Percentiles rank a stretch among this genome's conserved stretches.
These are phyloP conservation scores for Tetrahymena thermophila DNA, from an alignment of 73 alveolate genomes.

Conservation along the genomic window DNA sequence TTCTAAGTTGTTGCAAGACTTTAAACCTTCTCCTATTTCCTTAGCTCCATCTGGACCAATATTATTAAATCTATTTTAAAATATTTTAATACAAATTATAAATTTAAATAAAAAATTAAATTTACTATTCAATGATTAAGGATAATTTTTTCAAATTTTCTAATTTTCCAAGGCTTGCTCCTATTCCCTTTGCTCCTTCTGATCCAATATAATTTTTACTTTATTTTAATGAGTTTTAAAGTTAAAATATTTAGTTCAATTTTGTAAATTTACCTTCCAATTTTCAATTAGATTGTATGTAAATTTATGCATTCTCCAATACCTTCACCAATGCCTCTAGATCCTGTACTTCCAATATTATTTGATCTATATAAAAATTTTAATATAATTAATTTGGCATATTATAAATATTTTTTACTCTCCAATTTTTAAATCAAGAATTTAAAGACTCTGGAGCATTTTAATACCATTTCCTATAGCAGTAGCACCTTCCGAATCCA, in stretches of 20 bases:
- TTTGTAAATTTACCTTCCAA: not conserved
- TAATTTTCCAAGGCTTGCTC: not conserved
- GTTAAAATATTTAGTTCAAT: too few relatives aligned
- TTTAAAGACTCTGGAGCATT: not conserved
- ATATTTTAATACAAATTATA: not conserved
- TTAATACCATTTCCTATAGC: not conserved
- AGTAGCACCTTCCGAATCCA: not conserved
- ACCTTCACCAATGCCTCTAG: not conserved
- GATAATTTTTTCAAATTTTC: not conserved
- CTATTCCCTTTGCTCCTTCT: not conserved
- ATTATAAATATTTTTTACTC: not conserved
- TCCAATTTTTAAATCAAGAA: not conserved
- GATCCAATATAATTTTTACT: not conserved
- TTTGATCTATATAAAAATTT: not conserved
- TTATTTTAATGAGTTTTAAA: too few relatives aligned
- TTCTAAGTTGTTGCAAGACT: not conserved
- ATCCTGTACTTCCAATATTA: not conserved
- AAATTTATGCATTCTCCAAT: not conserved
- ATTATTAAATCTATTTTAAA: not conserved
- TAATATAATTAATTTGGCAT: not conserved
- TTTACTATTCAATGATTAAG: not conserved
- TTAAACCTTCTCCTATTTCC: not conserved
- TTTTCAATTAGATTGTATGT: not conserved
- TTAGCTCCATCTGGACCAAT: slow-evolving; percentile 1
- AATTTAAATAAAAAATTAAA: not conserved